A percentile compares a stretch with the other conserved stretches of the same genome.
phyloP scores from a whole-genome alignment of 352 stramenopile species.

The Phytophthora colocasiae region DNA sequence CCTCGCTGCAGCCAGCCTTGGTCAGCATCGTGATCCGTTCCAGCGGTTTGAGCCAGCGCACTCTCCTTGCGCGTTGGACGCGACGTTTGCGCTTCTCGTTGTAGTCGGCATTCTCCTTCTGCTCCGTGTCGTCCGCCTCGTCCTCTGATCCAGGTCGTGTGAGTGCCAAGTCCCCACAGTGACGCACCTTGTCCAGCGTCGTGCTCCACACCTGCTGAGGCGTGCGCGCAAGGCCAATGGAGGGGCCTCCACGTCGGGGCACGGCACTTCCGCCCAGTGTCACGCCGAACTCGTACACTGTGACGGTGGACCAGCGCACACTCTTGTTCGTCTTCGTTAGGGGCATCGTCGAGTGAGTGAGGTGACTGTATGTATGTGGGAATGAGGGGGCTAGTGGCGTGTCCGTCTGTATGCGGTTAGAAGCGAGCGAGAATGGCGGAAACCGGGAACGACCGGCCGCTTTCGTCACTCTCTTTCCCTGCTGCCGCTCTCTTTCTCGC shows the following conservation, averaged over 20 bases:
- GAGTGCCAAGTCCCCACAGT: slow-evolving; percentile 32
- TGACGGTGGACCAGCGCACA: slow-evolving; percentile 66
- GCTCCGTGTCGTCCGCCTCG: slow-evolving; percentile 6
- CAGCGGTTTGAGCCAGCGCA: slow-evolving; percentile 69
- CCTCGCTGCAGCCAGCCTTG: slow-evolving; percentile 63
- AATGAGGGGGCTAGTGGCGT: neutral
- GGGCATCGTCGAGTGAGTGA: neutral
- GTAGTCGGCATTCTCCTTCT: slow-evolving; percentile 14
- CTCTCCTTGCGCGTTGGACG: slow-evolving; percentile 23
- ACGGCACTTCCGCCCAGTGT: slow-evolving; percentile 58
- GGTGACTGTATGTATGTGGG: neutral
- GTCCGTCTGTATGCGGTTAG: neutral
- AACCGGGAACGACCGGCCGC: slow-evolving; percentile 7
- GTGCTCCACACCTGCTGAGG: slow-evolving; percentile 55
- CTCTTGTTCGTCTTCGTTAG: slow-evolving; percentile 41
- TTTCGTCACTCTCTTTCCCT: slow-evolving; percentile 21
- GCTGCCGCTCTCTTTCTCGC: slow-evolving; percentile 17
- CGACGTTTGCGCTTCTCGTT: slow-evolving; percentile 21
- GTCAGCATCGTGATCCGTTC: slow-evolving; percentile 68
- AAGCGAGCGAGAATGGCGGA: slow-evolving; percentile 20
- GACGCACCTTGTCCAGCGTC: slow-evolving; percentile 46
- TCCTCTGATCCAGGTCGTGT: slow-evolving; percentile 8
- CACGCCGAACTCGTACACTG: slow-evolving; percentile 74
- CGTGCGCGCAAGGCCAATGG: slow-evolving; percentile 54
- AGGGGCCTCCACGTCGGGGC: slow-evolving; percentile 53